Base-by-base conservation (phyloP, 257 asterid species). In the Solanum tacnaense region DNA sequence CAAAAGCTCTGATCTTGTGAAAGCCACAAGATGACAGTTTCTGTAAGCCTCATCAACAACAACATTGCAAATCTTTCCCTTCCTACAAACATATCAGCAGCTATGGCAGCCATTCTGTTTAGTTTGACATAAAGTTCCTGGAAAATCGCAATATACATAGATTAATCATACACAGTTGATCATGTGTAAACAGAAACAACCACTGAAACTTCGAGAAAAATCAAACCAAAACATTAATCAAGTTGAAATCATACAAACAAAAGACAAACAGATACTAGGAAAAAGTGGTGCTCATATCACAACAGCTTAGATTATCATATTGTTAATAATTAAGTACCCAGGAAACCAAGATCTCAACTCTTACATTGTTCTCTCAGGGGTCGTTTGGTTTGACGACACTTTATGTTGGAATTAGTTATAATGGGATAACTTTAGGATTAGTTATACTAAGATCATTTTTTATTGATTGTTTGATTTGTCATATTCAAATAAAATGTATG, bases 1-100 rank as follows among this genome's bases (percentile, higher is more conserved):
- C 99, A 97, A 92, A 97, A 97, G 84, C 93, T 93, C 88, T 97
- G 98, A 90, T 97, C 99, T 89, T 94, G 98, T 83, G 98, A 97
- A 88, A 97, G 98, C 98, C 98, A 97, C 88, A 97, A 89, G 89
- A 97, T 93, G 86, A 97, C 98, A 25, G 99, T 96, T 92, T 97
- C 99, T 4, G 98, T 95, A 79, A 97, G 99, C 95, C 99, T 94
- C 99, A 97, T 97, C 88, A 97, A 89, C 88, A 96, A 91, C 92
- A 96, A 88, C 56, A 94, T 93, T 11, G 99, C 99, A 89, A 95
- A 97, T 91, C 98, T 97, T 92, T 97, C 99, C 88, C 99, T 92
- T 83, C 99, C 99, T 8, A 94, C 94, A 92, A 97, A 97, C 99
- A 97, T 96, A 71, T 97, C 99, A 79, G 96, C 96, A 58, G 98